Percentiles rank a stretch among this genome's conserved stretches.
Conservation (phyloP, 2,329 filamentous ascomycete genomes). For the Phoma herbarum region DNA sequence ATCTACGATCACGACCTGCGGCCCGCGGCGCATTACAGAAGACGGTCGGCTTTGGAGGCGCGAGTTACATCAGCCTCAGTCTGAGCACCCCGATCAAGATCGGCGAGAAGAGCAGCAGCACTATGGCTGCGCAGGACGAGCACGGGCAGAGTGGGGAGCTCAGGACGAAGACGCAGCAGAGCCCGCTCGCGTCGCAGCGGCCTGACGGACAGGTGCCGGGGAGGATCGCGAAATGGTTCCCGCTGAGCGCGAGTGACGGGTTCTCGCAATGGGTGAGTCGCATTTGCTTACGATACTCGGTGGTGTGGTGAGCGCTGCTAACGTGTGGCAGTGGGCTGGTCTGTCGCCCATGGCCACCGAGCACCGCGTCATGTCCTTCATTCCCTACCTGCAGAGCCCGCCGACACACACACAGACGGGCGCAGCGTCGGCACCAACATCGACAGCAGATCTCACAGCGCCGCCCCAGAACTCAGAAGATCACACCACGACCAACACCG, state of each 20-base stretch:
- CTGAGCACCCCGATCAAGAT: conserved; percentile 42
- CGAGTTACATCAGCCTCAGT: conserved; percentile 42
- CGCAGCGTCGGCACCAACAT: conserved; percentile 59
- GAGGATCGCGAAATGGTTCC: conserved; percentile 68
- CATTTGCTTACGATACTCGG: background rate
- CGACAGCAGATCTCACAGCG: conserved; percentile 53
- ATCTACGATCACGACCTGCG: conserved; percentile 28
- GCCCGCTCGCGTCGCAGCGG: conserved; percentile 59
- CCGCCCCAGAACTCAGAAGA: conserved; percentile 42
- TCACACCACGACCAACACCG: conserved; percentile 56
- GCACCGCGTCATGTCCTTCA: conserved; percentile 83
- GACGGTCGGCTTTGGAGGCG: conserved; percentile 44
- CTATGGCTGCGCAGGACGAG: conserved; percentile 41
- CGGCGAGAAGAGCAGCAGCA: conserved; percentile 35
- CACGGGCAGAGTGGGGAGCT: conserved; percentile 33
- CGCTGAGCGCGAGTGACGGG: conserved; percentile 89
- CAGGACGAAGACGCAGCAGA: conserved; percentile 52
- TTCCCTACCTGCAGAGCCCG: conserved; percentile 81
- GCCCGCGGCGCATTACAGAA: conserved; percentile 34
- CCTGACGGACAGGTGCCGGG: conserved; percentile 48
- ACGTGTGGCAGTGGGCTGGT: conserved; percentile 69
- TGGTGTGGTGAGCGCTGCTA: background rate
- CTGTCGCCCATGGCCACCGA: conserved; percentile 86
- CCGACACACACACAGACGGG: conserved; percentile 73
- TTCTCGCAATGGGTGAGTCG: conserved; percentile 85